These are phyloP conservation scores for Pestalotiopsis sp. DNA, from an alignment of 2,329 filamentous ascomycete genomes.

Conservation along the genomic window DNA sequence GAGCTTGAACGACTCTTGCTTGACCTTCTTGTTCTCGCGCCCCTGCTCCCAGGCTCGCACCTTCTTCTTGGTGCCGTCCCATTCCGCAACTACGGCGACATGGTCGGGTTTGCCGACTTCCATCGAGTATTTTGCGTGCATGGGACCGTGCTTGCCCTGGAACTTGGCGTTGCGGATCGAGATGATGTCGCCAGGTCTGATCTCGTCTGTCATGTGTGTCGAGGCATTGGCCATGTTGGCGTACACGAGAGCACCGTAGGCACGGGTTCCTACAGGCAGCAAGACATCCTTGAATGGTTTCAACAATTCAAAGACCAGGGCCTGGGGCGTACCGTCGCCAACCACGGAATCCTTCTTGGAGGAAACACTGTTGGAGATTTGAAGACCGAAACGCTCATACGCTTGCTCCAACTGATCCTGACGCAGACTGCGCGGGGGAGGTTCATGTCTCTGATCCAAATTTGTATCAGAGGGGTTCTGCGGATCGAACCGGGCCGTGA, in stretches of 20 bases:
- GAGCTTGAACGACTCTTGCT: conserved; percentile 91
- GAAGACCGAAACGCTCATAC: conserved; percentile 79
- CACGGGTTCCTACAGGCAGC: conserved; percentile 80
- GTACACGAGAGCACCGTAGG: conserved; percentile 92
- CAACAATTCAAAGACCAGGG: conserved; percentile 79
- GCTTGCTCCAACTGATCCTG: conserved; percentile 93
- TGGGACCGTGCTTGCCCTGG: conserved; percentile 90
- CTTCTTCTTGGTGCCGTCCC: conserved; percentile 99
- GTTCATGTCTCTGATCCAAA: conserved; percentile 84
- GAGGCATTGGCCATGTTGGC: conserved; percentile 93
- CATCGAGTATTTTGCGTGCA: conserved; percentile 90
- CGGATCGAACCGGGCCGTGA: conserved; percentile 79
- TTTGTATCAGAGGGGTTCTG: conserved; percentile 72
- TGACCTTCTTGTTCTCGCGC: conserved; percentile 89
- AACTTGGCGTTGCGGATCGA: conserved; percentile 92
- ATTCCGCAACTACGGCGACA: conserved; percentile 89
- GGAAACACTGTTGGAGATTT: conserved; percentile 71
- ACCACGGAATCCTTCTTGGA: conserved; percentile 79
- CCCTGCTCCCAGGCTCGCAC: conserved; percentile 95
- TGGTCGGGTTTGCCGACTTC: conserved; percentile 91
- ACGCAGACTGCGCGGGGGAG: conserved; percentile 77
- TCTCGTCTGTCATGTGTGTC: conserved; percentile 88
- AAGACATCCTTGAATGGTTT: conserved; percentile 74
- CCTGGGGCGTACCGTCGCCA: conserved; percentile 80
- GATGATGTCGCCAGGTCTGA: conserved; percentile 89